Base-by-base conservation (phyloP, 148 eudicot species). In the Pharnaceum exiguum region DNA sequence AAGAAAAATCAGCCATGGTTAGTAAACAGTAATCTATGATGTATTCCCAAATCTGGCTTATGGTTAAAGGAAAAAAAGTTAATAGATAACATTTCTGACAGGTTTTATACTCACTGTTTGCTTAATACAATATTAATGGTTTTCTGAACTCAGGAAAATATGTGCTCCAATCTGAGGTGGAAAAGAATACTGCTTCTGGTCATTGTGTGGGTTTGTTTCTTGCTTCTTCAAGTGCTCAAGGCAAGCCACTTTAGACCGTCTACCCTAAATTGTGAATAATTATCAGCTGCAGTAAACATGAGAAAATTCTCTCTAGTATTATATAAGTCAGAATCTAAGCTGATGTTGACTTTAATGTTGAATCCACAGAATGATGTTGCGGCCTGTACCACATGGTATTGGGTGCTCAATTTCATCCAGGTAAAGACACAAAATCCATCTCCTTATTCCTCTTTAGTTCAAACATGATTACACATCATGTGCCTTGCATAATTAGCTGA, bases 181-280 rank as follows among this genome's bases (percentile, higher is more conserved):
- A 80, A 83, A 71, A 74, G 80, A 62, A 48, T 93, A 40, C 45
- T 78, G 13, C 67, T 77, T 58, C 75, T 93, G 16, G 38, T 78
- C 3, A 54, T 74, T 7, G 80, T 89, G 10, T 93, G 99, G 96
- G 57, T 65, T 59, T 58, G 69, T 7, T 93, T 93, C 50, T 68
- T 93, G 57, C 71, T 84, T 65, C 87, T 93, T 62, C 99, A 93
- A 75, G 32, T 93, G 45, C 55, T 80, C 39, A 93, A 93, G 95
- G 98, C 71, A 81, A 77, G 88, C 49, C 5, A 49, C 48, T 51
- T 44, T 28, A 5, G 16, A 32, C 27, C 37, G 37, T 49, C 48
- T 22, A 25, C 15, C n/a, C 30, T 25, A 11, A 10, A n/a, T 50
- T 19, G 0, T 11, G 5, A 4, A 37, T 4, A 33, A 22, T 3